Conservation (phyloP, 2,329 filamentous ascomycete species). For the Colletotrichum lentis region DNA sequence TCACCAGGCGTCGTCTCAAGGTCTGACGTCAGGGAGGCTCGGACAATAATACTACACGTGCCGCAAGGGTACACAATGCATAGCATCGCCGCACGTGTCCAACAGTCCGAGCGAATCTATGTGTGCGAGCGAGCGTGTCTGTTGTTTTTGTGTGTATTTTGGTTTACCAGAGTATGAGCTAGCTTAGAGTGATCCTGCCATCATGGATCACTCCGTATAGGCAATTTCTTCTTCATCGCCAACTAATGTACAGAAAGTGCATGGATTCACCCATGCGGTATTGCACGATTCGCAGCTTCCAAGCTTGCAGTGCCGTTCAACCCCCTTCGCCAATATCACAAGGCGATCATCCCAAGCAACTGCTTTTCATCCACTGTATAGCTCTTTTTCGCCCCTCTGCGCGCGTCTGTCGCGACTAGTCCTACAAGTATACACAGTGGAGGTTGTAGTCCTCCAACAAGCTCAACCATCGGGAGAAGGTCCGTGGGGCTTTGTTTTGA, state of each 20-base stretch:
- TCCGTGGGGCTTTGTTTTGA: conserved; percentile 34
- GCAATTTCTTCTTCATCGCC: conserved; percentile 34
- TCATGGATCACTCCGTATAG: conserved; percentile 26
- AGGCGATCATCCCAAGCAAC: conserved; percentile 33
- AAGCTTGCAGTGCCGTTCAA: conserved; percentile 35
- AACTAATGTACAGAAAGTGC: conserved; percentile 36
- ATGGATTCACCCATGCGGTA: conserved; percentile 33
- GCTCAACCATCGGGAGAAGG: conserved; percentile 10
- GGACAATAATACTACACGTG: conserved; percentile 6
- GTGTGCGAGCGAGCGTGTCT: neutral
- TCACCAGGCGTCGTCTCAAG: neutral
- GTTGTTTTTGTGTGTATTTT: conserved; percentile 36
- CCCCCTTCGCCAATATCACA: conserved; percentile 32
- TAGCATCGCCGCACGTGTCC: conserved; percentile 7
- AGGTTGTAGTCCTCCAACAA: conserved; percentile 33
- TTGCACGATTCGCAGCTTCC: conserved; percentile 33
- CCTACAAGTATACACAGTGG: conserved; percentile 35
- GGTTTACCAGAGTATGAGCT: conserved; percentile 35
- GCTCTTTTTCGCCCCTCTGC: conserved; percentile 24
- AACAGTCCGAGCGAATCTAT: conserved; percentile 1
- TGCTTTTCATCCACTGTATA: conserved; percentile 36
- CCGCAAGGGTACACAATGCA: conserved; percentile 3
- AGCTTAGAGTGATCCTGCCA: conserved; percentile 22
- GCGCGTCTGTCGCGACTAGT: conserved; percentile 29
- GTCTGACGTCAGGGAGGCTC: conserved; percentile 16